Evolutionary conservation across 2,329 filamentous ascomycete genomes (phyloP), one percentile per base, ranked within the genome.

Genomic region (Tympanopsis confertula): DNA sequence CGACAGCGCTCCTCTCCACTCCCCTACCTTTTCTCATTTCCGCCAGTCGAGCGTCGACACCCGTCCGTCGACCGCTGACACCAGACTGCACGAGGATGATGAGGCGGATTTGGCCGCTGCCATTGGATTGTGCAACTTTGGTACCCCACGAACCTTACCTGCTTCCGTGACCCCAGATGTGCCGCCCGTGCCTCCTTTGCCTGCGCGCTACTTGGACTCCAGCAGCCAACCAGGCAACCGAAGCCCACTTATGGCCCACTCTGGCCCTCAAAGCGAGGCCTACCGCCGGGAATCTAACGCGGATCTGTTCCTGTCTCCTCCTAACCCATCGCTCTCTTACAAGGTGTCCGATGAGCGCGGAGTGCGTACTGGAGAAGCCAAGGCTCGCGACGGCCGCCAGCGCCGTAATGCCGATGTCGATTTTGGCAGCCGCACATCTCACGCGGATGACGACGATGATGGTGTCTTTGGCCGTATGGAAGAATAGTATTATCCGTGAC

Each of bases 391-490:
- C 7, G 7, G 7, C 7, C 12, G 30, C 7, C 30, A 33, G 30
- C 10, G 17, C 30, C 30, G 30, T 15, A 33, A 62, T 45, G 60
- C 63, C 33, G 51, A 56, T 36, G 61, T 64, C 35, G 52, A 59
- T 33, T 61, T 57, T 44, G 58, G 53, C 33, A 44, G 44, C 35
- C 46, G 45, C 17, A 10, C 30, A 7, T 7, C 30, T 17, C 55
- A 65, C 37, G 57, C 58, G 40, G 67, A 74, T 44, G 73, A 78
- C 41, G 71, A 75, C 41, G 74, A 80, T 41, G 74, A 78, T 41
- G 74, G 73, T 47, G 67, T 80, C 45, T 81, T 81, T 54, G 74
- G 73, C 30, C 63, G 64, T 39, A 80, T 80, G 75, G 76, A 81
- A 53, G 72, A 76, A 48, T 73, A 54, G n/a, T n/a, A n/a, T n/a